Evolutionary conservation across 2,329 filamentous ascomycete genomes (phyloP).

Genomic region (Thelonectria olida): DNA sequence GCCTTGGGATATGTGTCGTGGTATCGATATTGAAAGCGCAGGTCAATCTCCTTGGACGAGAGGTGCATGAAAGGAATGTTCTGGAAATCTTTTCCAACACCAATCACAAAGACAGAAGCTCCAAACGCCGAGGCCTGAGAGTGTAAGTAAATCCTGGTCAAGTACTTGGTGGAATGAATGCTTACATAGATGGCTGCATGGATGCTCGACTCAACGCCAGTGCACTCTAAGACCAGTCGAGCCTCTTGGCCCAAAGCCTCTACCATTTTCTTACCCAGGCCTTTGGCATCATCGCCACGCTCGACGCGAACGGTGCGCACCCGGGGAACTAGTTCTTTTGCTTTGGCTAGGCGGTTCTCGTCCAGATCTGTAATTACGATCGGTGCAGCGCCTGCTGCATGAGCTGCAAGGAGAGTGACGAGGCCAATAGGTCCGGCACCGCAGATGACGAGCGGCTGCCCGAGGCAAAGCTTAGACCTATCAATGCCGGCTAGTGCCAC

Average conservation of each 20-base stretch:
- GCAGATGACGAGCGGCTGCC: conserved; percentile 48
- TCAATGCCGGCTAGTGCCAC: conserved; percentile 56
- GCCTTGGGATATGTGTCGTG: conserved; percentile 52
- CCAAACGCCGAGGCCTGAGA: conserved; percentile 39
- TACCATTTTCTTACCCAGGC: conserved; percentile 36
- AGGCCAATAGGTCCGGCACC: conserved; percentile 49
- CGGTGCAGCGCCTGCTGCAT: conserved; percentile 52
- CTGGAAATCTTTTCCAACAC: conserved; percentile 32
- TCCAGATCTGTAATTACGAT: conserved; percentile 54
- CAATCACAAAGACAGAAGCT: conserved; percentile 45
- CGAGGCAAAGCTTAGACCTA: conserved; percentile 48
- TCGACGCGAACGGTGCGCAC: conserved; percentile 49
- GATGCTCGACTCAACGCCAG: conserved; percentile 71
- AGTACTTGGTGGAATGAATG: neutral
- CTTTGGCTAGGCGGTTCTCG: conserved; percentile 4
- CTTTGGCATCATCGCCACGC: conserved; percentile 36
- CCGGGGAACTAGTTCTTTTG: conserved; percentile 42
- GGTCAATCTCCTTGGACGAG: conserved; percentile 45
- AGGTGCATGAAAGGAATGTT: conserved; percentile 51
- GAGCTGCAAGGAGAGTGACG: conserved; percentile 51
- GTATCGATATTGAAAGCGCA: conserved; percentile 51
- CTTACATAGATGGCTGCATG: conserved; percentile 3
- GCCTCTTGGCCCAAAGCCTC: conserved; percentile 53
- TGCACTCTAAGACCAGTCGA: conserved; percentile 71
- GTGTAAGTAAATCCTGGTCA: neutral